Base-by-base conservation (phyloP, 1,284 basidiomycete genomes). In the Puccinia novopanici region DNA sequence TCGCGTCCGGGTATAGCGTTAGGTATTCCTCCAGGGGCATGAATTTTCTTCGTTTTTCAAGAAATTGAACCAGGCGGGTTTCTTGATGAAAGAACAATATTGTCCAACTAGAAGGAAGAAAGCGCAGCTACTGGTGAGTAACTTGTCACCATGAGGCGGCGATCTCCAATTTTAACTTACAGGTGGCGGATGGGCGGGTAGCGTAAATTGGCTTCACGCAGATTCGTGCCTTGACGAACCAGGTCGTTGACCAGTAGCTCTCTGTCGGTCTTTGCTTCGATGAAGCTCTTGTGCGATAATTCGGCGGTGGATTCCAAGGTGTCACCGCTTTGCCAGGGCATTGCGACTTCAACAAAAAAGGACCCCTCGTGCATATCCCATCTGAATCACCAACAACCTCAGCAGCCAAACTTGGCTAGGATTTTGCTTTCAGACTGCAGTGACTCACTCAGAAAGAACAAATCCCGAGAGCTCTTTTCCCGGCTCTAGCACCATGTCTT, bases 311-410 rank as follows among this genome's bases (percentile, higher is more conserved):
- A 70, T 42, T 79, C 76, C 24, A 79, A 40, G 12, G 76, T 67
- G 34, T 79, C 76, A 5, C 76, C 67, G 61, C 76, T 79, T 71
- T 79, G 76, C 76, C 76, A 79, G 30, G 76, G 76, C 76, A 72
- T 79, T 24, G 76, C 76, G 30, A 79, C 76, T n/a, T 65, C 37
- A 12, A 79, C 55, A 59, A 79, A 79, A 45, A 79, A 71, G 8
- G 67, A 72, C 5, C 76, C 76, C 48, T 63, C 59, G 24, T 79
- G 52, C 67, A 71, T 79, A 30, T 79, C 76, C 76, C 76, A 79
- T 22, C 76, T 79, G 37, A n/a, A 37, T 13, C 34, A 19, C 17
- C 17, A 24, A 48, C 50, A 19, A 45, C 34, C n/a, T 52, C 37
- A 77, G 63, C 27, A 15, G 40, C 13, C n/a, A 67, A n/a, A 55